phyloP scores from a whole-genome alignment of 306 rosid genomes.

The Prunus davidiana region DNA sequence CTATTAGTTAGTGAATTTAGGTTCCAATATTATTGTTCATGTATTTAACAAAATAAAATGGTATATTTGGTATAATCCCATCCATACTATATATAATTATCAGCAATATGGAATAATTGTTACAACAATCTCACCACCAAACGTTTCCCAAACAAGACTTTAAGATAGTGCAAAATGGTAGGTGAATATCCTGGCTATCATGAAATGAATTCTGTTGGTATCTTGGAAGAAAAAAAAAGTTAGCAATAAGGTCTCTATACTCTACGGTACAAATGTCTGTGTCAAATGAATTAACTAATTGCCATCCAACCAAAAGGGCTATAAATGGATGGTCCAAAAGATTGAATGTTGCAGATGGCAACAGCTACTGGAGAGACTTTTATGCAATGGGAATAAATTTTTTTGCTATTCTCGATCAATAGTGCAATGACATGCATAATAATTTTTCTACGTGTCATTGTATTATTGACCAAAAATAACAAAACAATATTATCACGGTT shows the following conservation, averaged over 20 bases:
- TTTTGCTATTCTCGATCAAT: too few relatives aligned
- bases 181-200: neutral
- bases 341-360: neutral
- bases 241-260: neutral
- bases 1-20: too few relatives aligned
- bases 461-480: fast-evolving
- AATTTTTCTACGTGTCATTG: too few relatives aligned
- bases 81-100: neutral
- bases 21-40: too few relatives aligned
- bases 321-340: neutral
- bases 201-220: neutral
- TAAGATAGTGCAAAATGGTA: neutral
- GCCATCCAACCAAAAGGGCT: neutral
- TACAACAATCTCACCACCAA: neutral
- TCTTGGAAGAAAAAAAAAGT: neutral
- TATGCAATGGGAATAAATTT: too few relatives aligned
- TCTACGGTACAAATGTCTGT: neutral
- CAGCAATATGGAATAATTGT: neutral
- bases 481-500: too few relatives aligned
- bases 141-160: neutral
- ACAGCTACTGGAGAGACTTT: neutral
- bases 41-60: too few relatives aligned
- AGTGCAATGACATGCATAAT: too few relatives aligned
- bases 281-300: neutral
- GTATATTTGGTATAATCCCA: too few relatives aligned